Evolutionary conservation across 345 rosid species (phyloP).

Genomic region (Combretum micranthum): DNA sequence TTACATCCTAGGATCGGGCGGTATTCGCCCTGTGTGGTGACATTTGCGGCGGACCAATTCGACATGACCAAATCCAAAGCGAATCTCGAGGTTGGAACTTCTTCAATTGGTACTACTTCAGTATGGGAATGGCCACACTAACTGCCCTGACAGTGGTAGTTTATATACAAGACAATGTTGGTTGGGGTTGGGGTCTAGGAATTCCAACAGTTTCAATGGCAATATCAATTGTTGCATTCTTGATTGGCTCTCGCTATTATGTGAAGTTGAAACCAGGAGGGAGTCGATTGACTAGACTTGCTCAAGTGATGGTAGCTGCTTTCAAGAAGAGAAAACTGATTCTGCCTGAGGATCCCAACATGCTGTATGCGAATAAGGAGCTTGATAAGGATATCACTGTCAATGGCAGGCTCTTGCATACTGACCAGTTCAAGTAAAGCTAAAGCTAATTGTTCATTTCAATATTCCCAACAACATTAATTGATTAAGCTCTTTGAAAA

Average conservation of each 20-base stretch:
- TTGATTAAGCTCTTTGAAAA: no score
- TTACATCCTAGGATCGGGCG: slow-evolving; percentile 50
- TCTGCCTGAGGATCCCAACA: slow-evolving; percentile 18
- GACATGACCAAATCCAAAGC: slow-evolving; percentile 33
- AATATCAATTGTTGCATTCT: slow-evolving; percentile 30
- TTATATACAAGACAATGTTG: slow-evolving; percentile 54
- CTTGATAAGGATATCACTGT: slow-evolving; percentile 43
- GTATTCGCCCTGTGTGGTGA: slow-evolving; percentile 56
- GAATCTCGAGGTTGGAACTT: slow-evolving; percentile 42
- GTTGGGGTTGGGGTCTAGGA: slow-evolving; percentile 68
- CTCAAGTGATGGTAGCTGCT: slow-evolving; percentile 50
- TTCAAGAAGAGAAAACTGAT: slow-evolving; percentile 34
- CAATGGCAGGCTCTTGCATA: slow-evolving; percentile 45
- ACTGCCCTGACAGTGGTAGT: slow-evolving; percentile 50
- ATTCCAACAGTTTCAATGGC: slow-evolving; percentile 53
- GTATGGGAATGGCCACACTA: slow-evolving; percentile 52
- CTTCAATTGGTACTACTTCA: slow-evolving; percentile 65
- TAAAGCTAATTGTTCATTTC: not conserved
- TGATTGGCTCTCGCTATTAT: no score
- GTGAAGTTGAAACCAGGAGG: no score
- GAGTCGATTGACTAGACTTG: slow-evolving; percentile 30
- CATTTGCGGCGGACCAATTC: slow-evolving; percentile 63
- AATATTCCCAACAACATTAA: no score
- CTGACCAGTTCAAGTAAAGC: slow-evolving; percentile 53
- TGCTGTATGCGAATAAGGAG: slow-evolving; percentile 34